Base-by-base conservation (phyloP, 371 early-diverging fungal genomes). In the Mucor indicus region DNA sequence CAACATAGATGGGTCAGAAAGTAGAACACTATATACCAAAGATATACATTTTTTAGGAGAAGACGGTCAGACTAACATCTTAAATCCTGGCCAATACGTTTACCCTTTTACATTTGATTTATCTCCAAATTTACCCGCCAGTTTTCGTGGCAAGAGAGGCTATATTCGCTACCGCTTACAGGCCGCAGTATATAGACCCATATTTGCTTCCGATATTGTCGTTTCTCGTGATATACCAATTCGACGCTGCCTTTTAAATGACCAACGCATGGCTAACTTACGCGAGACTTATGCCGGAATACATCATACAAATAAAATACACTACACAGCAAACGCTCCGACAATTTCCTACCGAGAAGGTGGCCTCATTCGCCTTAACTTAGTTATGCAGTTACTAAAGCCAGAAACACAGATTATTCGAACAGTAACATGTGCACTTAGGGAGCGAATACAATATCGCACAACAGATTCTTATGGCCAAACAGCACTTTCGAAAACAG, bases 321-420 rank as follows among this genome's bases (percentile, higher is more conserved):
- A 44, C 8, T 72, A 67, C 38, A 62, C 59, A 13, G 74, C 70
- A 1, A 67, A 64, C 8, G 70, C 70, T 3, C 67, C 74, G 11
- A 56, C 53, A 10, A 74, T 74, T 19, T 44, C 68, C 22, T 67
- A 69, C 41, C 65, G 74, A 19, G 74, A 74, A 58, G 74, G 74
- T 10, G 74, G 74, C 16, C 48, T 74, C 13, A 60, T 74, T 10
- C 60, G 62, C 15, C 51, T 74, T 31, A 63, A 67, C 21, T 33
- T 74, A 5, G 49, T 47, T 17, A 60, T 74, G 53, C 45, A 60
- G 15, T 41, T 74, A 2, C 42, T 55, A 3, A 45, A 47, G 11
- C 74, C 74, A 15, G 60, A 67, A 15, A 47, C 56, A 1, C 63
- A 65, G n/a, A 43, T 54, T 1, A 48, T 74, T 9, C 47, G 56